Evolutionary conservation across 352 stramenopile species (phyloP), one percentile per base, ranked within the genome.

Genomic region (Peronospora belbahrii): DNA sequence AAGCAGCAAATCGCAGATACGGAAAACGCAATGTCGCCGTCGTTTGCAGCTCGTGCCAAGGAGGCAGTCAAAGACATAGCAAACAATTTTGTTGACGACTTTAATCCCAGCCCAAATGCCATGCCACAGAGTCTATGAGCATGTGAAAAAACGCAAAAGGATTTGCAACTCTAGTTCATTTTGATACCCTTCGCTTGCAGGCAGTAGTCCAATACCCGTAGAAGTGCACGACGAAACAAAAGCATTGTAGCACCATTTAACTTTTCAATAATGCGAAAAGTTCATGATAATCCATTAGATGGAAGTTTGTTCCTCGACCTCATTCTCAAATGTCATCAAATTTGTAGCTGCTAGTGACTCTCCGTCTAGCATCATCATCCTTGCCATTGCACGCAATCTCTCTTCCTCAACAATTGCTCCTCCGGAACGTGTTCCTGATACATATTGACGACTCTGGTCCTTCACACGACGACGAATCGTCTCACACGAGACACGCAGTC

Each of bases 401-500:
- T n/a, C n/a, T n/a, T n/a, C n/a, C n/a, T n/a, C n/a, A n/a, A n/a
- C n/a, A n/a, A n/a, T n/a, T n/a, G n/a, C n/a, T n/a, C n/a, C n/a
- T n/a, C n/a, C n/a, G n/a, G n/a, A n/a, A n/a, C n/a, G n/a, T 27
- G 23, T 7, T 27, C 7, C 23, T 17, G 24, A 41, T 24, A 59
- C 27, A 17, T 42, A 59, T 42, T 74, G 62, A 6, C 60, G 62
- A 40, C 62, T 81, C 56, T 81, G 63, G 35, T 84, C 69, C 27
- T 81, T 80, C 11, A 88, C 70, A 11, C 75, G 73, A 0, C 75
- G 66, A 6, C 75, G 72, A 34, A 87, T 82, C 2, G 67, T 87
- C 53, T 87, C 74, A 42, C 74, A 87, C 8, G 72, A 83, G 28
- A 87, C 65, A 6, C 58, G 69, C 25, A 87, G 67, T 11, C 66